Evolutionary conservation across 1,139 yeast genomes (phyloP).

Genomic region (Pichia kudriavzevii): DNA sequence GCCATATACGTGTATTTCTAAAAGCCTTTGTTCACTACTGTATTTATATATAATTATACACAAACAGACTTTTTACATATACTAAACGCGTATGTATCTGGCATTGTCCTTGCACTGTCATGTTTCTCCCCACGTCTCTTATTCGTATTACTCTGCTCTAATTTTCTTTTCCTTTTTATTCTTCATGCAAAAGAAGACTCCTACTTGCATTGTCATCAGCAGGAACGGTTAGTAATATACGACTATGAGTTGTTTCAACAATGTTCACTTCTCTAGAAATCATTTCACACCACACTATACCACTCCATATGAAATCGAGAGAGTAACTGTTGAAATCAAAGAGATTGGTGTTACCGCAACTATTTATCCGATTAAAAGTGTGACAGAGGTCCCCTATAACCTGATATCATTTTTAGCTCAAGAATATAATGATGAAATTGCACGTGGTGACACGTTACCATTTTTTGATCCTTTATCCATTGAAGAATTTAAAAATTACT

Average conservation of each 20-base stretch:
- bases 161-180: too few species aligned
- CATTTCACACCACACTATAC: slow-evolving; percentile 26
- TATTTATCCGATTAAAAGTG: slow-evolving; percentile 71
- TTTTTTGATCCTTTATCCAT: slow-evolving; percentile 69
- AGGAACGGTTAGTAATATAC: too few species aligned
- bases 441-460: slow-evolving; percentile 81
- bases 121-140: too few species aligned
- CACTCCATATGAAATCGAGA: slow-evolving; percentile 22
- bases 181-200: too few species aligned
- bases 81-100: too few species aligned
- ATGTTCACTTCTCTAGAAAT: slow-evolving; percentile 24
- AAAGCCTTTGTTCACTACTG: too few species aligned
- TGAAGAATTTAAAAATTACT: slow-evolving; percentile 67
- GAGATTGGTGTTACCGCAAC: slow-evolving; percentile 93
- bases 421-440: slow-evolving; percentile 89
- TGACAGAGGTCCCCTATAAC: slow-evolving; percentile 63
- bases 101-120: too few species aligned
- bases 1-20: too few species aligned
- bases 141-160: too few species aligned
- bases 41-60: too few species aligned
- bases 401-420: slow-evolving; percentile 76
- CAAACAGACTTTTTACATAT: too few species aligned
- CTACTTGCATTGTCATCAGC: too few species aligned
- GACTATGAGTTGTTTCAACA: slow-evolving; percentile 27
- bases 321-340: slow-evolving; percentile 62